Evolutionary conservation across 73 alveolate genomes (phyloP).

Genomic region (Breviolum minutum): DNA sequence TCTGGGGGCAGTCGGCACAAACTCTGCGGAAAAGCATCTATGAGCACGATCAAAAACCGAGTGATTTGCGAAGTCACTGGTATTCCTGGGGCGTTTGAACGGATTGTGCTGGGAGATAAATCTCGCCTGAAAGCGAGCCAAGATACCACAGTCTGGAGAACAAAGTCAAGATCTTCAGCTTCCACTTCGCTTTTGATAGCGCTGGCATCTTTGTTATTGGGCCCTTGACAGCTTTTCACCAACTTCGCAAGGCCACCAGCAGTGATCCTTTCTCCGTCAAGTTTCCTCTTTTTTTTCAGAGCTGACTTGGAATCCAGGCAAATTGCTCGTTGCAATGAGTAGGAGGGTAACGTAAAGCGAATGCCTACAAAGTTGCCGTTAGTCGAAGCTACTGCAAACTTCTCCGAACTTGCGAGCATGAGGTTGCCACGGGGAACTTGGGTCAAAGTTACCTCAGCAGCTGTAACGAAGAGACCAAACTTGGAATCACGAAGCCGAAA

Average conservation of each 20-base stretch:
- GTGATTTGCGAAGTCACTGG: not conserved
- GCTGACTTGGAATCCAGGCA: not conserved
- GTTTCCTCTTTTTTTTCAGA: not conserved
- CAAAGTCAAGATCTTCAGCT: slow-evolving; percentile 4
- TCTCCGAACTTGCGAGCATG: not conserved
- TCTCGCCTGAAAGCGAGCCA: slow-evolving; percentile 36
- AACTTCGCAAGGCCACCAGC: not conserved
- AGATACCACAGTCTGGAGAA: not conserved
- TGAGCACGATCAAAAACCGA: slow-evolving; percentile 12
- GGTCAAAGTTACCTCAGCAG: slow-evolving; percentile 1
- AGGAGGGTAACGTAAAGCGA: not conserved
- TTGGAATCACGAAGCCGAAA: slow-evolving; percentile 59
- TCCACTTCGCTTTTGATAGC: not conserved
- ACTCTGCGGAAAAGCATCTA: slow-evolving; percentile 40
- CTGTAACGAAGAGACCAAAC: slow-evolving; percentile 6
- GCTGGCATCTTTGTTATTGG: not conserved
- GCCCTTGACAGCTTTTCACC: not conserved
- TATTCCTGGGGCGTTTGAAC: slow-evolving; percentile 8
- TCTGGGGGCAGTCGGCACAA: not conserved
- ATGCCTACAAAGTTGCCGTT: not conserved
- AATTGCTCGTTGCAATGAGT: not conserved
- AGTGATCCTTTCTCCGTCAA: not conserved
- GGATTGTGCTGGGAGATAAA: not conserved
- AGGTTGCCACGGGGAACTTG: not conserved
- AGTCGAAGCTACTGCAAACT: not conserved